Evolutionary conservation across 176 grass and related monocot species (phyloP), one percentile per base, ranked within the genome.

Genomic region (Typha latifolia): DNA sequence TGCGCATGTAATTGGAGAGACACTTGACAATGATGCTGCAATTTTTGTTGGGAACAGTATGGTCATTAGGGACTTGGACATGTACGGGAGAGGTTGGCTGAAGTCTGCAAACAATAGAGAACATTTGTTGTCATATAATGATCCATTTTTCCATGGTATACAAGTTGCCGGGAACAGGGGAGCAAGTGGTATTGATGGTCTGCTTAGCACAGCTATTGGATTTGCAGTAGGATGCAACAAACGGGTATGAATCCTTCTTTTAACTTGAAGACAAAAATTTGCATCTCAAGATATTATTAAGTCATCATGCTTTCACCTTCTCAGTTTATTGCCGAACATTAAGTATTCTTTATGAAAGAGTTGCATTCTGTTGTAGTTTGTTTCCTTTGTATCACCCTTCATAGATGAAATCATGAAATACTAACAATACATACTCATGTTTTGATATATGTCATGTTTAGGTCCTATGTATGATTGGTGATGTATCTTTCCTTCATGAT

Each of bases 131-230:
- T 80, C 52, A 23, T 62, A 80, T 64, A 77, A 67, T 61, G 67
- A 47, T 61, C 72, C 74, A 16, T 75, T 62, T n/a, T 91, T 96
- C 61, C n/a, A 84, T 87, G 82, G 88, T 49, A 70, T 84, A 51
- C 49, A 21, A 66, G 80, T 91, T 59, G 82, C 72, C 76, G 92
- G 88, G 64, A 96, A 96, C 67, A 89, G 88, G 67, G 92, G 92
- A 63, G 92, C 92, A 82, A 91, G 92, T 96, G 92, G 92, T 71
- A 96, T 96, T 67, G 92, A 96, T 91, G 92, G 92, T 77, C 84
- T 96, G 80, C 80, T 96, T 61, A 96, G 92, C 47, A 91, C 87
- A 51, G 88, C 92, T 75, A 74, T 89, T 51, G 92, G 92, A 56
- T 91, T 91, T 76, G 82, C 92, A 68, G 73, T 82, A 70, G 92